phyloP scores from a whole-genome alignment of 176 grass and related monocot species.

The Aegilops sharonensis region DNA sequence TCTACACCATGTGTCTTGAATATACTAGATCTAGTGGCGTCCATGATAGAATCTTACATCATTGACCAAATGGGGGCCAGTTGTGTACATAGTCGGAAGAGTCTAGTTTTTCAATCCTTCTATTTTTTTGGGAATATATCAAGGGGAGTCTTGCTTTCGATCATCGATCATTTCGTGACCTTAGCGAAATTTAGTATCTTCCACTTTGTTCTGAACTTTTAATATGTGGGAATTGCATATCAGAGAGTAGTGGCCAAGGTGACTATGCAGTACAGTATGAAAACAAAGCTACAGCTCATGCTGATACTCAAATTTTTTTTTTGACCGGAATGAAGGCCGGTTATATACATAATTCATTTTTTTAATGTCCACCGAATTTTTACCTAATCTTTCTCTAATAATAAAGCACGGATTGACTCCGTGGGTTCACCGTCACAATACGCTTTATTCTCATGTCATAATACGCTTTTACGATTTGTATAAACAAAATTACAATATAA shows the following conservation, averaged over 20 bases:
- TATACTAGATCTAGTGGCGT: neutral
- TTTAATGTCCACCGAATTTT: neutral
- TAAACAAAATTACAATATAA: too few relatives aligned
- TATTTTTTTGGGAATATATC: neutral
- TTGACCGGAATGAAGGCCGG: too few relatives aligned
- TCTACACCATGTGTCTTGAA: neutral
- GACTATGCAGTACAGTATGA: neutral
- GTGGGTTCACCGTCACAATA: too few relatives aligned
- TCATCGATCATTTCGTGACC: slow-evolving; percentile 16
- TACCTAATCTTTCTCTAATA: too few relatives aligned
- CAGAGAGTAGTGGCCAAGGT: too few relatives aligned
- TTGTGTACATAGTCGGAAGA: neutral
- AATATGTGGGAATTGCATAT: too few relatives aligned
- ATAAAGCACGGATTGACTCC: too few relatives aligned
- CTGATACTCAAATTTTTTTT: too few relatives aligned
- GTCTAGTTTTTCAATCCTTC: neutral
- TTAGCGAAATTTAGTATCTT: slow-evolving; percentile 20
- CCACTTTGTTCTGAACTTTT: neutral
- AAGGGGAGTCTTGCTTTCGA: neutral
- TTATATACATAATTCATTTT: too few relatives aligned
- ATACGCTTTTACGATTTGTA: too few relatives aligned
- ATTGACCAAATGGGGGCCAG: slow-evolving; percentile 24
- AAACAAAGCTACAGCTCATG: too few relatives aligned
- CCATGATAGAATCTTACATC: neutral
- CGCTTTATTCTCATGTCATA: too few relatives aligned